Percentiles rank a stretch among this genome's conserved stretches.
Evolutionary conservation across 108 stramenopile genomes (phyloP).

Genomic region (Parmales sp.): DNA sequence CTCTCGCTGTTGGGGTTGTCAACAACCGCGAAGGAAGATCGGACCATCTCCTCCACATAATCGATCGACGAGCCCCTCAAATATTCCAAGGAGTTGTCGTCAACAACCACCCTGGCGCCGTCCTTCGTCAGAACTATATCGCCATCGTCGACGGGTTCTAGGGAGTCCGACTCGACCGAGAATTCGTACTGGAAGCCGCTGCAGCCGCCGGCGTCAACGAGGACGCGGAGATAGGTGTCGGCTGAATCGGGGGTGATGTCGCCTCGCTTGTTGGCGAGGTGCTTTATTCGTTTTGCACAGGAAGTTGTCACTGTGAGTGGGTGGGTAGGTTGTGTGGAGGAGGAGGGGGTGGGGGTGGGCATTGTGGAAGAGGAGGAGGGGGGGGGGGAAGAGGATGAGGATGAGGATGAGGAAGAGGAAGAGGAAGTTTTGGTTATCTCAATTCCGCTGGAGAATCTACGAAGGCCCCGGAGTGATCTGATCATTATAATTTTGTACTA

Average conservation of each 20-base stretch:
- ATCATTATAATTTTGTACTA: too few relatives aligned
- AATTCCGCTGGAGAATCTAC: too few relatives aligned
- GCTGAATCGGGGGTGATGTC: too few relatives aligned
- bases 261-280: background rate
- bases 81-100: constrained; percentile 62
- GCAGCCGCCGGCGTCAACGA: constrained; percentile 80
- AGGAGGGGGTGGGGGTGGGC: too few relatives aligned
- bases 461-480: too few relatives aligned
- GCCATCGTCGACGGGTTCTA: constrained; percentile 30
- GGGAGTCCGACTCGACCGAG: constrained; percentile 30
- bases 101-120: constrained; percentile 47
- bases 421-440: too few relatives aligned
- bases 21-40: constrained; percentile 79
- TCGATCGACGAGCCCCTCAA: constrained; percentile 83
- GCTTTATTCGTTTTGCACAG: background rate
- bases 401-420: too few relatives aligned
- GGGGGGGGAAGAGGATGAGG: too few relatives aligned
- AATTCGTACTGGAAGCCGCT: constrained; percentile 79
- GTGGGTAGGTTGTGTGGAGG: too few relatives aligned
- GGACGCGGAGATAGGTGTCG: constrained; percentile 47
- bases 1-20: constrained; percentile 90
- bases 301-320: background rate
- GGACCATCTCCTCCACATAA: constrained; percentile 91
- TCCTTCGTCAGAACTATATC: constrained; percentile 34
- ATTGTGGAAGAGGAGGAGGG: too few relatives aligned